Evolutionary conservation across 2,329 filamentous ascomycete genomes (phyloP), one percentile per base, ranked within the genome.

Genomic region (Fusarium compactum): DNA sequence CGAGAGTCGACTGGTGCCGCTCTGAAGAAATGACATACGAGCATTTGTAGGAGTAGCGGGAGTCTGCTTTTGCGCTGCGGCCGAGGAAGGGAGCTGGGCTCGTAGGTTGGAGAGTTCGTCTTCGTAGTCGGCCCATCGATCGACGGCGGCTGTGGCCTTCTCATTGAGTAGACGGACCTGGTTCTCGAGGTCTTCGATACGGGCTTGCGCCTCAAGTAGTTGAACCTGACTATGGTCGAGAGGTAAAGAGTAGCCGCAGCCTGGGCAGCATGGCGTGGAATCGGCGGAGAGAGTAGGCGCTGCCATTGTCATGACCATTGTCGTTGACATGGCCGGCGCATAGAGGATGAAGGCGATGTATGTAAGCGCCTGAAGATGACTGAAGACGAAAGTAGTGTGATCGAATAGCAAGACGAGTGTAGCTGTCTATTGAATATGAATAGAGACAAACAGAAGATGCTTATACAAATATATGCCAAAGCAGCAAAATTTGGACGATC

Each of bases 81-180:
- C 57, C 7, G 64, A 75, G 51, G 48, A 75, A 58, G 73, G 77
- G 24, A 71, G 76, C 76, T 75, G 73, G 38, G 80, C 81, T 70
- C 88, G 88, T 58, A 94, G 83, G 46, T 80, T 83, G 46, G 88
- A 84, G 43, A 94, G 85, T 78, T 94, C 91, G 79, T 94, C 92
- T 81, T 95, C 92, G 84, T 94, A 94, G 82, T 94, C 91, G 76
- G 92, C 91, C 86, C 87, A 90, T 77, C 86, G 87, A 79, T 89
- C 86, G 67, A 89, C 85, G 77, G 84, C 84, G 34, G 89, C 87
- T 5, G 89, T 86, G 59, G 91, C 90, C 80, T 92, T 93, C 72
- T 92, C 85, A 78, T 90, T 93, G 62, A 95, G 85, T 57, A 89
- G 80, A 59, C 87, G 85, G 57, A 95, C 89, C 76, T 94, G 91